These are phyloP conservation scores for Medicago lupulina DNA, from an alignment of 306 rosid genomes.

Conservation along the genomic window DNA sequence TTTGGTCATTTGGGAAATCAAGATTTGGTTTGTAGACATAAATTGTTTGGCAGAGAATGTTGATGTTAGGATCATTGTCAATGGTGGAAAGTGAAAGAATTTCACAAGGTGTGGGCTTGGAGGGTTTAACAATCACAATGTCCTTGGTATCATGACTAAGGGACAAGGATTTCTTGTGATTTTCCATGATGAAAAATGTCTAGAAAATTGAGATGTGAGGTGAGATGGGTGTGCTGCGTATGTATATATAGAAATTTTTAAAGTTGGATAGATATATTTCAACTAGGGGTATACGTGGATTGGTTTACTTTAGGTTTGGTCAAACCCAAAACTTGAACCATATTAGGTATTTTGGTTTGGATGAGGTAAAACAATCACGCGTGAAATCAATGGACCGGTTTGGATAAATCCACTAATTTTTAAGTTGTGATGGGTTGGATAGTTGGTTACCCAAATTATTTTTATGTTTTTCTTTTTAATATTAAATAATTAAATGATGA, in stretches of 20 bases:
- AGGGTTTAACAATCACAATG: conserved; percentile 47
- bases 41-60: conserved; percentile 44
- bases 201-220: conserved; percentile 25
- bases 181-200: conserved; percentile 35
- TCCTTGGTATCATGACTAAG: conserved; percentile 39
- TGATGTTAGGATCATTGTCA: conserved; percentile 44
- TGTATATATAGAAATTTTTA: conserved; percentile 16
- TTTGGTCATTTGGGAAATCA: conserved; percentile 21
- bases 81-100: conserved; percentile 50
- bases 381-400: too few species aligned
- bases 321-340: too few species aligned
- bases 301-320: too few species aligned
- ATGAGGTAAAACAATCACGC: too few species aligned
- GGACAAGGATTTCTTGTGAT: conserved; percentile 21
- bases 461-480: too few species aligned
- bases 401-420: too few species aligned
- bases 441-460: too few species aligned
- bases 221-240: conserved; percentile 14
- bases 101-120: conserved; percentile 44
- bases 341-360: too few species aligned
- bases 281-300: too few species aligned
- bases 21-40: conserved; percentile 45
- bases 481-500: too few species aligned
- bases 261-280: neutral
- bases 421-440: too few species aligned